phyloP scores from a whole-genome alignment of 441 rosid genomes.

The Rhodomyrtus psidioides region DNA sequence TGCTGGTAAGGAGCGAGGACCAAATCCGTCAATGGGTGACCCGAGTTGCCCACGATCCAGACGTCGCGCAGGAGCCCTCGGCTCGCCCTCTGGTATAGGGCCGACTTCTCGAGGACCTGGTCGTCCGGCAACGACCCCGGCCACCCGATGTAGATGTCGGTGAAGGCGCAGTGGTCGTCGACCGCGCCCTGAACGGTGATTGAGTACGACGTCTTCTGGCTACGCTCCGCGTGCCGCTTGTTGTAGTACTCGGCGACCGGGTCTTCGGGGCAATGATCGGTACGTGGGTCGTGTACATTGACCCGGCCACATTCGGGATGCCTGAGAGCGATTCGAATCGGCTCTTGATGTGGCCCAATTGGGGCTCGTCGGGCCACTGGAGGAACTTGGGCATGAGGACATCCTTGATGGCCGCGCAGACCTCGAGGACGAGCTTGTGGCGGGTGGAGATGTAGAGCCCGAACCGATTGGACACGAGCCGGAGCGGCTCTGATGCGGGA shows the following conservation, averaged over 20 bases:
- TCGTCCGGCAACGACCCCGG: slow-evolving; percentile 83
- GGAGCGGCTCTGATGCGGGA: too few relatives aligned
- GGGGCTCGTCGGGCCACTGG: slow-evolving; percentile 54
- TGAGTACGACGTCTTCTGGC: slow-evolving; percentile 78
- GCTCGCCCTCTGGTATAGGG: slow-evolving; percentile 48
- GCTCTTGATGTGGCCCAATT: slow-evolving; percentile 24
- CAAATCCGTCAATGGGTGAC: slow-evolving; percentile 66
- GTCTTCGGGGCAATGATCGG: slow-evolving; percentile 75
- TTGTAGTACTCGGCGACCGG: slow-evolving; percentile 65
- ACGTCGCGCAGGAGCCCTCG: slow-evolving; percentile 54
- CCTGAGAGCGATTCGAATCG: slow-evolving; percentile 42
- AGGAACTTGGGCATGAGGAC: slow-evolving; percentile 68
- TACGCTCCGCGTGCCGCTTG: slow-evolving; percentile 70
- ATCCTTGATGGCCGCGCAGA: slow-evolving; percentile 61
- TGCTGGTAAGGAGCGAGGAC: slow-evolving; percentile 72
- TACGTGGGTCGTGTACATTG: slow-evolving; percentile 78
- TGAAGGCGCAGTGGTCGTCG: slow-evolving; percentile 55
- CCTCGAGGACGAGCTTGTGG: slow-evolving; percentile 81
- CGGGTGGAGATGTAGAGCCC: slow-evolving; percentile 87
- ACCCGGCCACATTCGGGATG: slow-evolving; percentile 61
- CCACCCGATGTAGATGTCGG: slow-evolving; percentile 78
- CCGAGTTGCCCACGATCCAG: slow-evolving; percentile 62
- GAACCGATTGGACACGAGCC: slow-evolving; percentile 69
- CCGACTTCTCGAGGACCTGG: slow-evolving; percentile 59
- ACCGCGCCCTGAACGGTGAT: slow-evolving; percentile 80